Evolutionary conservation across 306 rosid genomes (phyloP), one percentile per base, ranked within the genome.

Genomic region (Gastrolobium bilobum): DNA sequence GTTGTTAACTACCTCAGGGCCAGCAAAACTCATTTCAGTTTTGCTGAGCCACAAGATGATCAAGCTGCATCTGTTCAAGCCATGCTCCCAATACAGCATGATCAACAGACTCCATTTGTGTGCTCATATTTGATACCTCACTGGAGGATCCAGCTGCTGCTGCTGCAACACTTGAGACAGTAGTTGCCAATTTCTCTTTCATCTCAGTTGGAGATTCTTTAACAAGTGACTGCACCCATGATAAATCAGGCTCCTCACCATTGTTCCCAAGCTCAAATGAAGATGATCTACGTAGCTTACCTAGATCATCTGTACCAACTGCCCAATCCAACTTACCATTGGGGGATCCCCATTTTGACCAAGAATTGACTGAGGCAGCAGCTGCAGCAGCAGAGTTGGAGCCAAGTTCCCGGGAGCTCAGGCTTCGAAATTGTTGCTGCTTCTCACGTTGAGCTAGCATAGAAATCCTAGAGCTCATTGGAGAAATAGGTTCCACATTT

Each of bases 221-320:
- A 60, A 94, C 98, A 14, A 94, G 98, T 29, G 97, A 94, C 63
- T 94, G 98, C 81, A 94, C 97, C 98, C 98, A 94, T 5, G 98
- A 94, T 26, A 94, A 82, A 85, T 94, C 97, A 1, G 98, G 97
- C 81, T 94, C 98, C 87, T 94, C 98, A 0, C 94, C 96, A 39
- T 90, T 92, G 88, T 86, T 88, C 53, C 94, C 96, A 4, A 90
- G 87, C 92, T 94, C 98, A 47, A 92, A 94, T 0, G 97, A 92
- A 1, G 97, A 90, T 1, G 98, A 94, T 54, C 97, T 84, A 2
- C 94, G 93, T 31, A 81, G 94, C 85, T 89, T 90, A 40, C 94
- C 94, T 15, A 84, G 52, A 75, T 92, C 97, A 39, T 94, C 96
- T 1, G 92, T 48, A 80, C 81, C 67, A 48, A 87, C 92, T 13